A percentile compares a stretch with the other conserved stretches of the same genome.
These are phyloP conservation scores for Colletotrichum sp. DNA, from an alignment of 2,329 filamentous ascomycete species.

Conservation along the genomic window DNA sequence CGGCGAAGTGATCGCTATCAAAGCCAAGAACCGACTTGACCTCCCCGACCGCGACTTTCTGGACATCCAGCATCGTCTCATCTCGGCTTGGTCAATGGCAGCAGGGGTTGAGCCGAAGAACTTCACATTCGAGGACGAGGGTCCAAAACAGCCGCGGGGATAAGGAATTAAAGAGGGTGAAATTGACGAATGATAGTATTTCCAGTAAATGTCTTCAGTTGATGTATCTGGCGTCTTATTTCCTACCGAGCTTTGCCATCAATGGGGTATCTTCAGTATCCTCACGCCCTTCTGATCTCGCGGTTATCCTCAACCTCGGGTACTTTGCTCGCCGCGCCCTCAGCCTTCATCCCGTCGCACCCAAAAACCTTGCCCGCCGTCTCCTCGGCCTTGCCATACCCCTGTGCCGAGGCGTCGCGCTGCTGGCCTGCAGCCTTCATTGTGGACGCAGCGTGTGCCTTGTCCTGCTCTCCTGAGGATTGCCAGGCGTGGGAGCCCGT, in stretches of 20 bases:
- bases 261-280: not conserved
- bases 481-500: constrained; percentile 70
- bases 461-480: constrained; percentile 66
- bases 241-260: not conserved
- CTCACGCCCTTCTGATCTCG: not conserved
- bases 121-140: not conserved
- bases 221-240: too few relatives aligned
- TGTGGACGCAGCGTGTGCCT: constrained; percentile 62
- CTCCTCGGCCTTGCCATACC: constrained; percentile 69
- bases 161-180: not conserved
- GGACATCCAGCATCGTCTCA: not conserved
- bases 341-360: constrained; percentile 72
- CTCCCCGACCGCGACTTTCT: not conserved
- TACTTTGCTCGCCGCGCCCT: constrained; percentile 58
- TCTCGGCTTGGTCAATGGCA: not conserved
- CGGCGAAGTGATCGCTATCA: not conserved
- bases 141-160: accelerated
- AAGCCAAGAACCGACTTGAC: not conserved
- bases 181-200: not conserved
- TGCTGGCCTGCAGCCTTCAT: constrained; percentile 67
- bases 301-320: constrained; percentile 16
- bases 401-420: constrained; percentile 56
- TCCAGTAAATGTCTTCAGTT: too few relatives aligned
- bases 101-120: not conserved
- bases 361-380: constrained; percentile 66